Base-by-base conservation (phyloP, 306 rosid species). In the Trichosanthes cucumerina region DNA sequence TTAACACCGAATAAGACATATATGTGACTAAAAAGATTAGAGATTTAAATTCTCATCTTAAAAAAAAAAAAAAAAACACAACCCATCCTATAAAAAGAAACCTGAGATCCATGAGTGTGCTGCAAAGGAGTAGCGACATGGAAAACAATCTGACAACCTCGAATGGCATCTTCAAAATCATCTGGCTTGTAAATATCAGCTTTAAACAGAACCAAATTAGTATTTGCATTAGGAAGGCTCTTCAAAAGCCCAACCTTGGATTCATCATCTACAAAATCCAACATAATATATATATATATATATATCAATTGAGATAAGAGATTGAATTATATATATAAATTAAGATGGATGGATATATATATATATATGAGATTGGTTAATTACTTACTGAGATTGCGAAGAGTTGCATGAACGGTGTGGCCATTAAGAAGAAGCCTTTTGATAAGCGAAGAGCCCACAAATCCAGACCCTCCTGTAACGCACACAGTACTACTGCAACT, bases 391-490 rank as follows among this genome's bases (percentile, higher is more conserved):
- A 82, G 60, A 64, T 80, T 79, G 39, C 88, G 79, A 34, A 86
- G 78, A 36, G 88, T 86, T 9, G 85, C 88, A 24, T 86, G 88
- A 26, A 86, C 86, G 0, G 74, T 83, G 60, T 83, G 78, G 14
- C 85, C 88, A 12, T 69, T 81, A 19, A 74, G 78, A 3, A 83
- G 66, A 53, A 86, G 88, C 80, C 75, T 83, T 78, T 79, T 83
- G 74, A 83, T 75, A 12, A 86, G 83, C 58, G 58, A 79, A 81
- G 85, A 86, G 2, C 74, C 88, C 14, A 86, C 79, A 38, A 46
- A 78, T 5, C 86, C 88, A 8, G 84, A 73, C 4, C 86, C 84
- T 23, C 88, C 88, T 9, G 86, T 86, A 10, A 86, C 85, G 31
- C 88, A 86, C n/a, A 86, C 88, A n/a, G n/a, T n/a, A n/a, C n/a